Conservation (phyloP, 805 yeast genomes). For the Ogataea nitratoaversa region DNA sequence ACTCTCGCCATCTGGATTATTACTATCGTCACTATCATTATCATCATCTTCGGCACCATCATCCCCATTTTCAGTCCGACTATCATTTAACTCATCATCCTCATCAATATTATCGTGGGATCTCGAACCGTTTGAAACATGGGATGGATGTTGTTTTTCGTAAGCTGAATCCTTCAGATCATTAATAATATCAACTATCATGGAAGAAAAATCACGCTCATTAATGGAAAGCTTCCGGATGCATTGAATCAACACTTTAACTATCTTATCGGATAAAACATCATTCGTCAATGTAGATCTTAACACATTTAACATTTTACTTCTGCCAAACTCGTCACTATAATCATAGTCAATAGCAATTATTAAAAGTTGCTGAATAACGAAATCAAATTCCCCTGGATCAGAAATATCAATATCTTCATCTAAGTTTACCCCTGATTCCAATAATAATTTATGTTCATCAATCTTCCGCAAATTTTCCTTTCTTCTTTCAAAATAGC, state of each 20-base stretch:
- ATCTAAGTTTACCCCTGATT: slow-evolving; percentile 14
- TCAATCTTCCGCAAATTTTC: slow-evolving; percentile 23
- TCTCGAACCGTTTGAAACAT: slow-evolving; percentile 21
- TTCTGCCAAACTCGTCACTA: slow-evolving; percentile 86
- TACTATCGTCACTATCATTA: slow-evolving; percentile 21
- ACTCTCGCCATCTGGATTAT: slow-evolving; percentile 18
- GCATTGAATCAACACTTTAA: slow-evolving; percentile 57
- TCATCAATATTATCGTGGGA: slow-evolving; percentile 21
- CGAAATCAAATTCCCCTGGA: slow-evolving; percentile 60
- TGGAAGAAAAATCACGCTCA: slow-evolving; percentile 79
- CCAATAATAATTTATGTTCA: slow-evolving; percentile 17
- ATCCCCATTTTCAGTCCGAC: slow-evolving; percentile 16
- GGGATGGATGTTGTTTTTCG: slow-evolving; percentile 27
- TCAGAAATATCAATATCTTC: slow-evolving; percentile 36
- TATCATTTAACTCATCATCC: slow-evolving; percentile 21
- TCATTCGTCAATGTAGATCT: slow-evolving; percentile 58
- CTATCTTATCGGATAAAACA: slow-evolving; percentile 48
- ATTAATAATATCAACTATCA: slow-evolving; percentile 79
- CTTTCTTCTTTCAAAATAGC: slow-evolving; percentile 50
- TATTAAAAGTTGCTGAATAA: slow-evolving; percentile 66
- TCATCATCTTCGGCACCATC: slow-evolving; percentile 15
- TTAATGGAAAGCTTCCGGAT: slow-evolving; percentile 67
- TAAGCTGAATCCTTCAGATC: slow-evolving; percentile 71
- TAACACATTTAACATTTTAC: slow-evolving; percentile 60
- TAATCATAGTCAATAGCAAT: slow-evolving; percentile 74